Percentiles rank a stretch among this genome's conserved stretches.
phyloP scores from a whole-genome alignment of 2,329 filamentous ascomycete species.

The Cryphonectria carpinicola region DNA sequence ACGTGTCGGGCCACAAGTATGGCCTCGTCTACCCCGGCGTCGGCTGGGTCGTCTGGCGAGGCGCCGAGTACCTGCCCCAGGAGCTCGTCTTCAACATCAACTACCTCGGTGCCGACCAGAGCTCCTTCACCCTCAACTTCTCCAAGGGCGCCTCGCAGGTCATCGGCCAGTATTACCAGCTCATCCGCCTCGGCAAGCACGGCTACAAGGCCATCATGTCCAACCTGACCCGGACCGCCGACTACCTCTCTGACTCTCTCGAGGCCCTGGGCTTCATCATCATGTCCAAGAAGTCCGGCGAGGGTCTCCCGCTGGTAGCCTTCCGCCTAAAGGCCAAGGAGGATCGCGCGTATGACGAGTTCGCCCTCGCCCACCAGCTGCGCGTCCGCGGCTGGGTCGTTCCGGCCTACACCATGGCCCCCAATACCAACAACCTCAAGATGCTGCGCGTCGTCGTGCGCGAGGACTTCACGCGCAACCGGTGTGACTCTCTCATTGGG shows the following conservation, averaged over 20 bases:
- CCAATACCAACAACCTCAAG: conserved; percentile 80
- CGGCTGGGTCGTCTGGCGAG: conserved; percentile 91
- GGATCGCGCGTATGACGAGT: conserved; percentile 71
- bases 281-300: conserved; percentile 78
- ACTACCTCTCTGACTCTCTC: conserved; percentile 80
- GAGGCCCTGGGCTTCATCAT: conserved; percentile 80
- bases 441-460: conserved; percentile 91
- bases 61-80: conserved; percentile 79
- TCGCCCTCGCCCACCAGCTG: conserved; percentile 80
- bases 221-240: conserved; percentile 86
- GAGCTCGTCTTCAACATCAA: conserved; percentile 99
- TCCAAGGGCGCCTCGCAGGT: conserved; percentile 93
- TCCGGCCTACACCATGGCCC: conserved; percentile 96
- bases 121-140: conserved; percentile 97
- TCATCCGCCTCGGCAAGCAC: conserved; percentile 90
- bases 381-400: conserved; percentile 90
- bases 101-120: conserved; percentile 93
- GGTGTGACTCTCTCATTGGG: conserved; percentile 76
- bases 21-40: conserved; percentile 78
- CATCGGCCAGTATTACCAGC: conserved; percentile 96
- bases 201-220: conserved; percentile 93
- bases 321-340: conserved; percentile 73
- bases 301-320: conserved; percentile 85
- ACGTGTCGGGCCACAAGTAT: conserved; percentile 86
- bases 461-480: conserved; percentile 84